phyloP scores from a whole-genome alignment of 345 rosid genomes.

The Camelina sativa region DNA sequence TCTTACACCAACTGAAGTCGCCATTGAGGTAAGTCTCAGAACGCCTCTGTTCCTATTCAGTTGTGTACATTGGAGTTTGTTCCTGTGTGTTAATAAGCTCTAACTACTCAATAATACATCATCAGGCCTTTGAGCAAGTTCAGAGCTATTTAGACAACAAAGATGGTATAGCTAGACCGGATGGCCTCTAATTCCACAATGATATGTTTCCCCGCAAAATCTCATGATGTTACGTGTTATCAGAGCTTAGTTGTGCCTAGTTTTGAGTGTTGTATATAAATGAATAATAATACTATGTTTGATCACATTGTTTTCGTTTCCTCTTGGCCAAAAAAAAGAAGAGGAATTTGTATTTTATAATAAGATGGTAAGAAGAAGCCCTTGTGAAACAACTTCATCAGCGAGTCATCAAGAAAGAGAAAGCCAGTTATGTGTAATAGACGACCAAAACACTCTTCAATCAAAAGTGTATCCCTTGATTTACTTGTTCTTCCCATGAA shows the following conservation, averaged over 20 bases:
- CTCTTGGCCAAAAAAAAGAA: neutral
- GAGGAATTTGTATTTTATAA: conserved; percentile 9
- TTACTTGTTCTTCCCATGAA: neutral
- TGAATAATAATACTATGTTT: conserved; percentile 10
- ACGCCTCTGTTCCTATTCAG: conserved; percentile 7
- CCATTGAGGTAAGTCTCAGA: conserved; percentile 55
- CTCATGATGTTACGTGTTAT: neutral
- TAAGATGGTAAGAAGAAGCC: neutral
- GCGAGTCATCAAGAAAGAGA: conserved; percentile 1
- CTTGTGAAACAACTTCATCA: conserved; percentile 1
- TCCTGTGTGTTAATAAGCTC: conserved; percentile 17
- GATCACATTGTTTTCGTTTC: conserved; percentile 9
- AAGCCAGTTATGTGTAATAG: neutral
- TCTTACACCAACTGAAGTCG: conserved; percentile 71
- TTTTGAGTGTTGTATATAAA: conserved; percentile 31
- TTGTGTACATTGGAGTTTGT: neutral
- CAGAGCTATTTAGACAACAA: conserved; percentile 25
- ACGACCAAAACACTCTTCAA: neutral
- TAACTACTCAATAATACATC: conserved; percentile 17
- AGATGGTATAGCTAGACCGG: conserved; percentile 16
- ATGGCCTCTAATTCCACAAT: conserved; percentile 19
- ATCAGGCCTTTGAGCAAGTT: conserved; percentile 44
- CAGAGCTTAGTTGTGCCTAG: conserved; percentile 31
- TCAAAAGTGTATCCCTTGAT: neutral
- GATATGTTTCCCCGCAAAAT: conserved; percentile 19